Conservation (phyloP, 1,139 yeast genomes). For the Pichiaceae sp. region DNA sequence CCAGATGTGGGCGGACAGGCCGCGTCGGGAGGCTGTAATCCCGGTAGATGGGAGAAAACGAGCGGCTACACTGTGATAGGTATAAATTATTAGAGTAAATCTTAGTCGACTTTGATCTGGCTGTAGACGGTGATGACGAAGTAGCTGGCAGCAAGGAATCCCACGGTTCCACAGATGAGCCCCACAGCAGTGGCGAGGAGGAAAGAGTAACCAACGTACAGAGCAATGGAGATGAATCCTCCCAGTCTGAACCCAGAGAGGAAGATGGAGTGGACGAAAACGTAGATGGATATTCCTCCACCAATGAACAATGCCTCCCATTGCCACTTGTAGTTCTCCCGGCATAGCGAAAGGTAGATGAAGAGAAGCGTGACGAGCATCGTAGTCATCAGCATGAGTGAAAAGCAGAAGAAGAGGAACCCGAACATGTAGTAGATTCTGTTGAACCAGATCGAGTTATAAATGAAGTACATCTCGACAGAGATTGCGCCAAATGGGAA, state of each 20-base stretch:
- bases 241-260: slow-evolving; percentile 64
- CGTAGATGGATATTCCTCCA: slow-evolving; percentile 83
- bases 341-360: slow-evolving; percentile 77
- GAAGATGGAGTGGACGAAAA: slow-evolving; percentile 74
- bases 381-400: slow-evolving; percentile 76
- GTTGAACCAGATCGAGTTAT: slow-evolving; percentile 90
- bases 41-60: too few species aligned
- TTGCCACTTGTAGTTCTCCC: slow-evolving; percentile 95
- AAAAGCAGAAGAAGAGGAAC: slow-evolving; percentile 79
- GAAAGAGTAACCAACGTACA: slow-evolving; percentile 80
- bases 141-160: slow-evolving; percentile 66
- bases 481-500: slow-evolving; percentile 95
- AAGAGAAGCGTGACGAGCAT: slow-evolving; percentile 72
- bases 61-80: too few species aligned
- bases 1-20: neutral
- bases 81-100: neutral
- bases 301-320: slow-evolving; percentile 89
- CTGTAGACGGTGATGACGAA: slow-evolving; percentile 76
- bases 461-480: slow-evolving; percentile 84
- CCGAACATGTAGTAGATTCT: slow-evolving; percentile 96
- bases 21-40: too few species aligned
- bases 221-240: slow-evolving; percentile 66
- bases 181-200: slow-evolving; percentile 67
- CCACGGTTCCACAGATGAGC: slow-evolving; percentile 81
- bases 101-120: slow-evolving; percentile 74